Base-by-base conservation (phyloP, 2,329 filamentous ascomycete genomes). In the Alternaria dauci region DNA sequence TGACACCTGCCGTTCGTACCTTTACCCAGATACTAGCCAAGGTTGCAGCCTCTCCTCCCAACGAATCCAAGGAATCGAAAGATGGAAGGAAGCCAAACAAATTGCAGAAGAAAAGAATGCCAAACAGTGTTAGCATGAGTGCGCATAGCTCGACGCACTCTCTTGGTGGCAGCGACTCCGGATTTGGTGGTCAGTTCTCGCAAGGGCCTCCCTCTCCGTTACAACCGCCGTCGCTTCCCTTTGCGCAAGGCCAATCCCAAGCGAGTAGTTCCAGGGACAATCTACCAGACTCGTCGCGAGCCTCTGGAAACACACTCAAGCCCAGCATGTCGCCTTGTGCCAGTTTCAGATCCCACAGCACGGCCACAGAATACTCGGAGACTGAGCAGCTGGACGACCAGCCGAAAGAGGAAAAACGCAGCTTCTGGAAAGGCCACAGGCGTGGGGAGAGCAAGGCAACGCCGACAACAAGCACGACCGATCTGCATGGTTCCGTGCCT, bases 61-160 rank as follows among this genome's bases (percentile, higher is more conserved):
- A 87, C 42, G 85, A 80, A 2, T 36, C 32, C 2, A 67, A 69
- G 52, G 85, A 80, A 4, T 26, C 28, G 0, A 67, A 69, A 52
- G 70, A 72, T 5, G 74, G 73, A 8, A 87, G 91, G 46, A 90
- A 90, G 74, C 92, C 93, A 0, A 97, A 97, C 73, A 97, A 97
- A 79, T 82, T 99, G 52, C 91, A 90, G 78, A 98, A 98, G 83
- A 97, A 92, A 62, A 67, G 63, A 79, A 85, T 89, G n/a, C 82
- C 91, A 56, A 89, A 91, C 0, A 89, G 91, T 72, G 81, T 91
- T 23, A 94, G 93, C 69, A 90, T 89, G 20, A 97, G 94, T 75
- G 94, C 94, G 0, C 93, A 97, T 66, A 97, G 94, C 74, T 98
- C 95, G 16, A 91, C 87, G 7, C 87, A 91, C 16, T 97, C 94